Percentiles rank a stretch among this genome's conserved stretches.
phyloP scores from a whole-genome alignment of 1,284 basidiomycete genomes.

The Thelephora terrestris region DNA sequence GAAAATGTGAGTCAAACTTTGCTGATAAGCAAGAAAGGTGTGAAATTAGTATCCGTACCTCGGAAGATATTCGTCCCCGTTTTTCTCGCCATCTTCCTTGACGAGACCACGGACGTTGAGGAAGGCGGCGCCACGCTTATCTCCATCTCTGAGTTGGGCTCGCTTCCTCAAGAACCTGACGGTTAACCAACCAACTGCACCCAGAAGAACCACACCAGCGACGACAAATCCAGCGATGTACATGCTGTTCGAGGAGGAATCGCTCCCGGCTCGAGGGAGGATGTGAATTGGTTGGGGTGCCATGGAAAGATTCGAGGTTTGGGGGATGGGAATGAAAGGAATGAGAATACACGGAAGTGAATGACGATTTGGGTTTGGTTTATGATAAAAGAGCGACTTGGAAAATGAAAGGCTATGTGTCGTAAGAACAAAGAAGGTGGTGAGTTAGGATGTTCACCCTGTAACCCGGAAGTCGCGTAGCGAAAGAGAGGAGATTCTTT shows the following conservation, averaged over 20 bases:
- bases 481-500: too few relatives aligned
- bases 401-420: too few relatives aligned
- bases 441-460: too few relatives aligned
- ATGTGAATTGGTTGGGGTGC: not conserved
- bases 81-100: slow-evolving; percentile 24
- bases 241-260: slow-evolving; percentile 18
- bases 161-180: slow-evolving; percentile 31
- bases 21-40: not conserved
- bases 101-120: slow-evolving; percentile 37
- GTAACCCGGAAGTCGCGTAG: too few relatives aligned
- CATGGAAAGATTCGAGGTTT: not conserved
- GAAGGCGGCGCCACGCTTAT: slow-evolving; percentile 31
- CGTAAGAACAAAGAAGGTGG: too few relatives aligned
- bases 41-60: slow-evolving; percentile 5
- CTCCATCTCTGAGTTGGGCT: slow-evolving; percentile 22
- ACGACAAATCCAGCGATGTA: slow-evolving; percentile 39
- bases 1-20: slow-evolving; percentile 1
- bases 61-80: slow-evolving; percentile 9
- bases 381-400: too few relatives aligned
- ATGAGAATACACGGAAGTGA: not conserved
- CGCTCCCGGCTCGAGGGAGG: not conserved
- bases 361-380: too few relatives aligned
- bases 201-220: slow-evolving; percentile 29
- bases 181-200: slow-evolving; percentile 30
- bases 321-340: not conserved